Conservation (phyloP, 2,329 filamentous ascomycete genomes). For the Annulohypoxylon truncatum region DNA sequence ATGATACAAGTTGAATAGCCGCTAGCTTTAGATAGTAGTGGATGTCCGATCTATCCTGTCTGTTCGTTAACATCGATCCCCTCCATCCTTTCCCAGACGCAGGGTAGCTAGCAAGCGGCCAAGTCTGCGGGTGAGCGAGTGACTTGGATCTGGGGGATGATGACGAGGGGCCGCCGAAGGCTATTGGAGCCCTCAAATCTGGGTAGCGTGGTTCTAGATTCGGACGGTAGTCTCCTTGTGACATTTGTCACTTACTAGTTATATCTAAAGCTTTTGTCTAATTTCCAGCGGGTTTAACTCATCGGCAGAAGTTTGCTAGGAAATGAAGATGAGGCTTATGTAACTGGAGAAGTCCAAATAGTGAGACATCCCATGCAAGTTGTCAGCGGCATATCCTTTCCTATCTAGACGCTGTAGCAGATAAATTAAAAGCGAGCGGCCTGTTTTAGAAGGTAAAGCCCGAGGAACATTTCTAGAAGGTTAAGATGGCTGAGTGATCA, state of each 20-base stretch:
- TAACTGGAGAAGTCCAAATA: conserved; percentile 8
- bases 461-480: conserved; percentile 40
- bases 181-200: not conserved
- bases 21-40: conserved; percentile 25
- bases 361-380: conserved; percentile 33
- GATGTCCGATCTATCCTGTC: conserved; percentile 22
- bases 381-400: conserved; percentile 26
- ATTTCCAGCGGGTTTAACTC: conserved; percentile 10
- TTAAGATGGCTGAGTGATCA: conserved; percentile 27
- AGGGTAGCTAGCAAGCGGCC: conserved; percentile 11
- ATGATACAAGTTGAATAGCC: conserved; percentile 14
- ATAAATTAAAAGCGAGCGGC: conserved; percentile 32
- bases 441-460: conserved; percentile 13
- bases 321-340: conserved; percentile 23
- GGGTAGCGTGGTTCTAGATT: conserved; percentile 12
- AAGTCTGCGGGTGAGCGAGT: conserved; percentile 17
- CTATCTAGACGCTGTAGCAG: conserved; percentile 30
- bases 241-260: not conserved
- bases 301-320: conserved; percentile 1
- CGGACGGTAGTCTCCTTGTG: conserved; percentile 10
- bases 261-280: not conserved
- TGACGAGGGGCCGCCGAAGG: not conserved
- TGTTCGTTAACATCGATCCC: conserved; percentile 6
- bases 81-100: conserved; percentile 8
- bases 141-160: conserved; percentile 6